A percentile compares a stretch with the other conserved stretches of the same genome.
Conservation (phyloP, 2,329 filamentous ascomycete genomes). For the Calonectria pauciramosa region DNA sequence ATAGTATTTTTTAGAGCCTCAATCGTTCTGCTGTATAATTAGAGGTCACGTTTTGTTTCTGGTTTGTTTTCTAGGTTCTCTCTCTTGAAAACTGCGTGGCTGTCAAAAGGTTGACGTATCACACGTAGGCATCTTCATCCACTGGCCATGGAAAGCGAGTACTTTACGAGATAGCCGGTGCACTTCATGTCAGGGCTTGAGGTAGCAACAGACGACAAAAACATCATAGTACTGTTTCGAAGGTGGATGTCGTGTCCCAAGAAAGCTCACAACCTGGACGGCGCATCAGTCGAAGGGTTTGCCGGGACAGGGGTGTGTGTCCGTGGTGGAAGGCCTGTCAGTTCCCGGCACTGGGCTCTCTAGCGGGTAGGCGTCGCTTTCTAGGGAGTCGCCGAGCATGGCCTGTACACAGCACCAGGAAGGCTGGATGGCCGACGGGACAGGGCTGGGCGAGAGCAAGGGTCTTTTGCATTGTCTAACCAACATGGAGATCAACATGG, state of each 20-base stretch:
- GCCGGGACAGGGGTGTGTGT: conserved; percentile 2
- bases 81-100: not conserved
- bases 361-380: not conserved
- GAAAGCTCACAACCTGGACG: conserved; percentile 18
- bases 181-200: conserved; percentile 9
- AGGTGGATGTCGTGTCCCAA: conserved; percentile 3
- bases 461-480: conserved; percentile 15
- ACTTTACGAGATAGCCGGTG: not conserved
- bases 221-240: not conserved
- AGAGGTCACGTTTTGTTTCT: no score
- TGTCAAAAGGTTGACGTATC: not conserved
- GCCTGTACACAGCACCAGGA: not conserved
- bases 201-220: not conserved
- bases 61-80: not conserved
- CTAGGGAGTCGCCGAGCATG: conserved; percentile 2
- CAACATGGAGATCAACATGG: conserved; percentile 21
- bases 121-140: not conserved
- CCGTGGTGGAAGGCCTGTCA: conserved; percentile 17
- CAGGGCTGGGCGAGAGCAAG: conserved; percentile 14
- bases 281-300: conserved; percentile 15
- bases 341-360: conserved; percentile 30
- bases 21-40: not conserved
- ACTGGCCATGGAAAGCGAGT: not conserved
- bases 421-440: conserved; percentile 9
- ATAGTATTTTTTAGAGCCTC: not conserved